phyloP scores from a whole-genome alignment of 2,329 filamentous ascomycete species.

The Neodidymelliopsis sp. region DNA sequence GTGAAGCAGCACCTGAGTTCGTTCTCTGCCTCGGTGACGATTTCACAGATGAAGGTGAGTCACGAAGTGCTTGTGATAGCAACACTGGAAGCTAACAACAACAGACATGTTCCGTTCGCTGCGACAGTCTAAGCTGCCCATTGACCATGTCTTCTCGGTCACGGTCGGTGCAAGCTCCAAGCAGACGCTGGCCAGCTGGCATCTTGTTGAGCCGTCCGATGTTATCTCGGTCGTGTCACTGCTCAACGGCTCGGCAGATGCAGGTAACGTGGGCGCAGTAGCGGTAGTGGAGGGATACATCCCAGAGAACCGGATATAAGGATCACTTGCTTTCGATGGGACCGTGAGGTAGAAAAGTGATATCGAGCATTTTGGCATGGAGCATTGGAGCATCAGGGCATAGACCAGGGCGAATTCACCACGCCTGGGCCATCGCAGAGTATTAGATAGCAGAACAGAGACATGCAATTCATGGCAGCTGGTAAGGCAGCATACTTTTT shows the following conservation, averaged over 20 bases:
- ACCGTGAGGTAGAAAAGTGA: conserved; percentile 7
- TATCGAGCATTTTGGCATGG: conserved; percentile 27
- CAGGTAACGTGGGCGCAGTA: conserved; percentile 51
- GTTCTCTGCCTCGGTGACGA: conserved; percentile 93
- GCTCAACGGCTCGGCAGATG: conserved; percentile 60
- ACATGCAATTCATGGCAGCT: not conserved
- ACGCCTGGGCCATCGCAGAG: conserved; percentile 7
- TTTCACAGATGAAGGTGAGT: conserved; percentile 91
- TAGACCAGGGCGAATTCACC: conserved; percentile 15
- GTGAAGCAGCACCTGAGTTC: conserved; percentile 75
- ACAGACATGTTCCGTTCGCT: conserved; percentile 85
- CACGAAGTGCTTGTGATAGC: not conserved
- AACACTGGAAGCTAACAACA: conserved; percentile 12
- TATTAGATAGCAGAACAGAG: conserved; percentile 1
- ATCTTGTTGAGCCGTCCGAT: conserved; percentile 86
- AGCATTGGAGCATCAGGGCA: conserved; percentile 24
- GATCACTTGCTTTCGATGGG: conserved; percentile 6
- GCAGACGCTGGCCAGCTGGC: conserved; percentile 88
- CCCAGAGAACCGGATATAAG: conserved; percentile 43
- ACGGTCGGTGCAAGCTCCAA: conserved; percentile 93
- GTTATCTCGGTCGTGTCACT: conserved; percentile 73
- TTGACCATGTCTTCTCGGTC: conserved; percentile 82
- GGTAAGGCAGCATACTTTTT: not conserved
- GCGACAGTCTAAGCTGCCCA: conserved; percentile 61
- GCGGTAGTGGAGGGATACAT: conserved; percentile 50